Percentiles rank a stretch among this genome's conserved stretches.
These are phyloP conservation scores for Elsinoe australis DNA, from an alignment of 2,329 filamentous ascomycete genomes.

Conservation along the genomic window DNA sequence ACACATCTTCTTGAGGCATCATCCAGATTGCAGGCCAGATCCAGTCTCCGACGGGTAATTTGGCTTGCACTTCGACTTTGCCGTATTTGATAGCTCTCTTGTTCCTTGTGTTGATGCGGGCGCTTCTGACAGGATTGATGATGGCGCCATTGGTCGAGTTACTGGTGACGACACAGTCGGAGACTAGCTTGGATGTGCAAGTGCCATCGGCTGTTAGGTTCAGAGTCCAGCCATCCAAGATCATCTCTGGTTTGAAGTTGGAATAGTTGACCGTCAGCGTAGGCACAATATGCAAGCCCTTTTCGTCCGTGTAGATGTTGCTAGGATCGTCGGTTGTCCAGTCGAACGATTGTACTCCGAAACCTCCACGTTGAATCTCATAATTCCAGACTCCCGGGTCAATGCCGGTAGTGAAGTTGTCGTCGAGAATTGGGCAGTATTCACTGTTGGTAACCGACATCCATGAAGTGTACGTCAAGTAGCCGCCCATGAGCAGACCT, in stretches of 20 bases:
- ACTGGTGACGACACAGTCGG: conserved; percentile 36
- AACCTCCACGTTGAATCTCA: conserved; percentile 34
- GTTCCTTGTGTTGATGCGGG: conserved; percentile 42
- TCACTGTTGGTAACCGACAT: conserved; percentile 22
- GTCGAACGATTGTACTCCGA: conserved; percentile 45
- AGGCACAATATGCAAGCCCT: conserved; percentile 50
- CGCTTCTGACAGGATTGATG: conserved; percentile 45
- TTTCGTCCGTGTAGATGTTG: conserved; percentile 43
- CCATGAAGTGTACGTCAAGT: conserved; percentile 1
- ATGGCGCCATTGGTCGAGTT: conserved; percentile 41
- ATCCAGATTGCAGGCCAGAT: conserved; percentile 48
- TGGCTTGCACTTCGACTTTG: conserved; percentile 47
- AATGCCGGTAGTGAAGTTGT: conserved; percentile 42
- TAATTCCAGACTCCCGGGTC: conserved; percentile 43
- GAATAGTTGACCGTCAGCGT: conserved; percentile 40
- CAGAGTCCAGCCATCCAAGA: conserved; percentile 26
- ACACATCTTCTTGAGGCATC: conserved; percentile 43
- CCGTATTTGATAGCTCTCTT: conserved; percentile 45
- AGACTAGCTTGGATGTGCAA: conserved; percentile 35
- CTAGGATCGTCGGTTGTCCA: conserved; percentile 45
- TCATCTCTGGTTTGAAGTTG: conserved; percentile 32
- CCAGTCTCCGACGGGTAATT: conserved; percentile 49
- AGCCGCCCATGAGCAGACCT: conserved; percentile 6
- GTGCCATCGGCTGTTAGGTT: conserved; percentile 39
- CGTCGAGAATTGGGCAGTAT: conserved; percentile 46